Evolutionary conservation across 2,329 filamentous ascomycete genomes (phyloP), one percentile per base, ranked within the genome.

Genomic region (Apiospora phragmitis): DNA sequence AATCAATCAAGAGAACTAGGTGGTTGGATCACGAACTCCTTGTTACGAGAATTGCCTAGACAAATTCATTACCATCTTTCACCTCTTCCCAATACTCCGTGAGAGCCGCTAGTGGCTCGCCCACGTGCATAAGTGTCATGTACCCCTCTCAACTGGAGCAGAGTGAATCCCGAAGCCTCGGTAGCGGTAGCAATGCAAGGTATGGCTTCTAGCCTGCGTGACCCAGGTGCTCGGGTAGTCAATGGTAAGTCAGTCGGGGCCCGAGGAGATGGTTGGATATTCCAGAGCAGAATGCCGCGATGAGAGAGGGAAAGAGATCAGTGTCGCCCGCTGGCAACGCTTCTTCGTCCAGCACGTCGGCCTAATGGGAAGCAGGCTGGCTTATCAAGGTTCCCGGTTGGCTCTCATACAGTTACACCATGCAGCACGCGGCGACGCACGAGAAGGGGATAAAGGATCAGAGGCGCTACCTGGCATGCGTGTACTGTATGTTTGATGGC

Each of bases 121-220:
- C 51, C 6, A 59, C 51, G 18, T 59, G 51, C 51, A 59, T 59
- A 35, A 59, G 51, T 59, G 51, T 21, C 16, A n/a, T 59, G 51
- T 29, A n/a, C 18, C 29, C 7, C 51, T 5, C 51, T 18, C 21
- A 16, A 32, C 51, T 8, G 4, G 14, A 18, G 51, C 51, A 55
- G 21, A 32, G 51, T 11, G 55, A 38, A 16, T 38, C 21, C 55
- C 55, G 55, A 38, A 35, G 8, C 55, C 18, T n/a, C 9, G 55
- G 55, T 62, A 62, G 55, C 55, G 55, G 55, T 62, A 62, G 55
- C 55, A 32, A 62, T n/a, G 29, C 29, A 38, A 55, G 51, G 18
- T 38, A 32, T 38, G 32, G 55, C n/a, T 29, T 67, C 43, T 21
- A 21, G 29, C 38, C 8, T 24, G 11, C 12, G 29, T 21, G 42